Percentiles rank a stretch among this genome's conserved stretches.
Conservation (phyloP, 1,284 basidiomycete genomes). For the Puccinia triticina region DNA sequence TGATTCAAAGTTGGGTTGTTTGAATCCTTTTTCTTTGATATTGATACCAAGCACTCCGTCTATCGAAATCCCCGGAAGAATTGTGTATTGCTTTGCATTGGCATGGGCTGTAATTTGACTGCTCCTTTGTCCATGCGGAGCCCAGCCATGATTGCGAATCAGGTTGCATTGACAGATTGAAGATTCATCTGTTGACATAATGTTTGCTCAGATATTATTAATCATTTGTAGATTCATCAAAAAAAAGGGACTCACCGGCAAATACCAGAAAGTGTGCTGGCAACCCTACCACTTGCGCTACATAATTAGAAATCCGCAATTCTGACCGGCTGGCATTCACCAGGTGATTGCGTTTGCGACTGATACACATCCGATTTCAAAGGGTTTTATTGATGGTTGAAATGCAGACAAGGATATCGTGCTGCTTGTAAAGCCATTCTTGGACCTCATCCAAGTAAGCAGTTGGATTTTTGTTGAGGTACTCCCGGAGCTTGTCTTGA, state of each 20-base stretch:
- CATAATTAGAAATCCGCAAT: background rate
- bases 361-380: background rate
- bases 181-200: conserved; percentile 21
- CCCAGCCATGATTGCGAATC: background rate
- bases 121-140: background rate
- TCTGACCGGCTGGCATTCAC: background rate
- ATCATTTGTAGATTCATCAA: background rate
- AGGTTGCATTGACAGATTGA: background rate
- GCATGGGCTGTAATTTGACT: background rate
- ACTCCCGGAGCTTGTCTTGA: background rate
- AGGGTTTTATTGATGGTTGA: background rate
- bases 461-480: background rate
- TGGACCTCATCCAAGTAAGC: background rate
- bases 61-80: background rate
- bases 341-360: background rate
- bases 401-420: background rate
- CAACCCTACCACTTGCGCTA: background rate
- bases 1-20: background rate
- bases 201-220: background rate
- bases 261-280: conserved; percentile 3
- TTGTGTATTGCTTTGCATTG: background rate
- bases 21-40: conserved; percentile 4
- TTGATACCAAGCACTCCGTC: background rate
- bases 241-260: background rate
- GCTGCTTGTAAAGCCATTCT: background rate